phyloP scores from a whole-genome alignment of 2,329 filamentous ascomycete genomes.

The Neonectria sp. region DNA sequence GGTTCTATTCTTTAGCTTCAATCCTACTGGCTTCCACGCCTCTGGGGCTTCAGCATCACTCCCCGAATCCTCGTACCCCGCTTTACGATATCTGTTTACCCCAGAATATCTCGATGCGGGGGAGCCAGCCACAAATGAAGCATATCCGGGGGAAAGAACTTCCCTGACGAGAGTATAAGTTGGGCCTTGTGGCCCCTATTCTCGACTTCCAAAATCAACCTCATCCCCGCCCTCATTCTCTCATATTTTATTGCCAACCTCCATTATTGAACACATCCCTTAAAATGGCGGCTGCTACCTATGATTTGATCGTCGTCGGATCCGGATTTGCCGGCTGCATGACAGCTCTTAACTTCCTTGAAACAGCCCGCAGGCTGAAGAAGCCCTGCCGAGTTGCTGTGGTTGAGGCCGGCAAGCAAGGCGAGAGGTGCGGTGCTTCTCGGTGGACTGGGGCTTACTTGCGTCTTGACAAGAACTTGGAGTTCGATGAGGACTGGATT shows the following conservation, averaged over 20 bases:
- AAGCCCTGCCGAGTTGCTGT: slow-evolving; percentile 14
- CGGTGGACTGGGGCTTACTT: slow-evolving; percentile 11
- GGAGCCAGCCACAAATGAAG: too few species aligned
- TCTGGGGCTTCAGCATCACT: too few species aligned
- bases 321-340: slow-evolving; percentile 13
- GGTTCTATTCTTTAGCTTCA: too few species aligned
- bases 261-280: background rate
- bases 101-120: too few species aligned
- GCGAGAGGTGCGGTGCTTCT: slow-evolving; percentile 12
- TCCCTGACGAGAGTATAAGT: too few species aligned
- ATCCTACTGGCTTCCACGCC: too few species aligned
- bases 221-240: background rate
- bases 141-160: too few species aligned
- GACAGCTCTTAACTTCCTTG: slow-evolving; percentile 10
- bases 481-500: slow-evolving; percentile 13
- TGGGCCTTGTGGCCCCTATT: too few species aligned
- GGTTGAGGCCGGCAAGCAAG: slow-evolving; percentile 14
- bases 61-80: too few species aligned
- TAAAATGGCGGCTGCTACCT: slow-evolving; percentile 1
- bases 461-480: slow-evolving; percentile 13
- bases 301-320: slow-evolving; percentile 16
- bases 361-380: slow-evolving; percentile 9
- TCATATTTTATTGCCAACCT: too few species aligned
- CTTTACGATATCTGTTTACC: too few species aligned
- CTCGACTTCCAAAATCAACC: too few species aligned